Percentiles rank a stretch among this genome's conserved stretches.
phyloP scores from a whole-genome alignment of 805 yeast genomes.

The Huiozyma sinensis region DNA sequence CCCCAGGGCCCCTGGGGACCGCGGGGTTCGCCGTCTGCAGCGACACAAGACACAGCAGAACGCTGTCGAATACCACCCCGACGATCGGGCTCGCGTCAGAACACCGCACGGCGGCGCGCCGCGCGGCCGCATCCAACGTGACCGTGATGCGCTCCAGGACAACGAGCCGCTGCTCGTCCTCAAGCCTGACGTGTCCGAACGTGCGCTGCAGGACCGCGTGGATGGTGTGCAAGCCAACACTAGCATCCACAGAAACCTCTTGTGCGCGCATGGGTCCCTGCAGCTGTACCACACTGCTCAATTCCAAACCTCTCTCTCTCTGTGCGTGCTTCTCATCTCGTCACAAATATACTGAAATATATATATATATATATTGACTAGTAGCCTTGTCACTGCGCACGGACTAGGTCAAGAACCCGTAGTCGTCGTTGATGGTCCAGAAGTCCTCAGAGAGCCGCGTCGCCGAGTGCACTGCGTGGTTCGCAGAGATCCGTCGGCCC shows the following conservation, averaged over 20 bases:
- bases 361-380: no score
- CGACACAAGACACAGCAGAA: not conserved
- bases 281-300: no score
- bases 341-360: no score
- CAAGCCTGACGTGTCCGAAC: not conserved
- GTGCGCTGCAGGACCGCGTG: not conserved
- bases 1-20: no score
- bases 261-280: no score
- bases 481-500: not conserved
- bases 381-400: no score
- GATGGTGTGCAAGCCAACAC: no score
- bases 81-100: not conserved
- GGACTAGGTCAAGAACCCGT: slow-evolving; percentile 33
- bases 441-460: slow-evolving; percentile 32
- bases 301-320: no score
- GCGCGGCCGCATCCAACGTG: not conserved
- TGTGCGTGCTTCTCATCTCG: no score
- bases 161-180: not conserved
- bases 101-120: not conserved
- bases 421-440: slow-evolving; percentile 37
- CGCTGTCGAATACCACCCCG: not conserved
- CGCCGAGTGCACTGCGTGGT: not conserved
- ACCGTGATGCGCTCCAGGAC: not conserved
- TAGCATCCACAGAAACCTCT: no score
- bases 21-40: no score